Percentiles rank a stretch among this genome's conserved stretches.
phyloP scores from a whole-genome alignment of 345 rosid species.

The Cochlearia excelsa region DNA sequence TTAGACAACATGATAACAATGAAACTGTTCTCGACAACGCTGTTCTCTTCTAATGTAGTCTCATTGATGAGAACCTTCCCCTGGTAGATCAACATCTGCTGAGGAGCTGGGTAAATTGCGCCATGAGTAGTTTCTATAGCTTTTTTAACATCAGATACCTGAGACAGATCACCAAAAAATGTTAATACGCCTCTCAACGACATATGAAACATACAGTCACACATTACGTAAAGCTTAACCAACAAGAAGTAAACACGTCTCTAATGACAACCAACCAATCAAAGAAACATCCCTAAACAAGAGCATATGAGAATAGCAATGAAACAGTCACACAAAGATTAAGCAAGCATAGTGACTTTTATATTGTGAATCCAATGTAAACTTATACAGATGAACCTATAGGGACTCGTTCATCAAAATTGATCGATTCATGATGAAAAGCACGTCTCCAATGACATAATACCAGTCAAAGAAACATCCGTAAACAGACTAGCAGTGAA shows the following conservation, averaged over 20 bases:
- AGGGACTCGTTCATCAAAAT: not conserved
- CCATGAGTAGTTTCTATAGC: constrained; percentile 72
- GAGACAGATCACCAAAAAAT: constrained; percentile 7
- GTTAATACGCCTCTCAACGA: constrained; percentile 8
- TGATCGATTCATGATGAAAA: constrained; percentile 9
- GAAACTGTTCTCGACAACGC: constrained; percentile 74
- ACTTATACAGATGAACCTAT: constrained; percentile 2
- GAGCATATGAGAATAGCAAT: no score
- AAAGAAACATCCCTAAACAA: no score
- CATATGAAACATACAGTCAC: not conserved
- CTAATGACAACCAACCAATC: no score
- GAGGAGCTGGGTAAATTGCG: constrained; percentile 60
- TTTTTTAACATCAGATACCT: constrained; percentile 71
- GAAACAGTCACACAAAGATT: not conserved
- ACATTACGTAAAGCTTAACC: no score
- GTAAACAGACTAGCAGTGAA: constrained; percentile 3
- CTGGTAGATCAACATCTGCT: constrained; percentile 82
- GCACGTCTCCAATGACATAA: not conserved
- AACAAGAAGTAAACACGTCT: no score
- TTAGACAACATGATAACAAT: constrained; percentile 82
- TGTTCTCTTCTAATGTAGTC: constrained; percentile 66
- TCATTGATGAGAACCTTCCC: constrained; percentile 76
- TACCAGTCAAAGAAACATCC: no score
- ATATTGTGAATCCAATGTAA: not conserved
- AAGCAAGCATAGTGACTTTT: not conserved